Conservation (phyloP, 2,329 filamentous ascomycete genomes). For the Penicillium italicum region DNA sequence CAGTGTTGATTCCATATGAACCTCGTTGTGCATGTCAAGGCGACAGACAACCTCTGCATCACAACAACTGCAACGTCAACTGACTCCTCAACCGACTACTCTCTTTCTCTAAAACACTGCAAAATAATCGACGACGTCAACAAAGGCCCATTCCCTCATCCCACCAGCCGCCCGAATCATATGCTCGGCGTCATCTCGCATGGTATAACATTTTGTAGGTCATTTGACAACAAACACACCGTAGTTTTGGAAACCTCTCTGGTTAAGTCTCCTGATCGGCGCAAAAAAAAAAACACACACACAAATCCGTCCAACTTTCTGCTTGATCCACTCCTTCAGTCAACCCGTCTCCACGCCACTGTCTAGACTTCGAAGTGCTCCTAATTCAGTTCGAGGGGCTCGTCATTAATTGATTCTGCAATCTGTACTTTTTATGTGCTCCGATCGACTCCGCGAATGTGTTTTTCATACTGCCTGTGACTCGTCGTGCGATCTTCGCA, state of each 20-base stretch:
- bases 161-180: slow-evolving; percentile 62
- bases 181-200: slow-evolving; percentile 48
- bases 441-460: slow-evolving; percentile 11
- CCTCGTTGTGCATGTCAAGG: slow-evolving; percentile 72
- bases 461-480: slow-evolving; percentile 11
- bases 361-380: slow-evolving; percentile 9
- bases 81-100: not conserved
- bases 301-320: not conserved
- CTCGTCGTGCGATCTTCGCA: slow-evolving; percentile 5
- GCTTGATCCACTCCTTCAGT: not conserved
- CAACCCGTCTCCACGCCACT: slow-evolving; percentile 4
- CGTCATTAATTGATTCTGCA: slow-evolving; percentile 17
- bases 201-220: slow-evolving; percentile 45
- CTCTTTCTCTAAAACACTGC: slow-evolving; percentile 35
- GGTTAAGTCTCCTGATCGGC: slow-evolving; percentile 34
- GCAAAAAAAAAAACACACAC: not conserved
- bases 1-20: slow-evolving; percentile 29
- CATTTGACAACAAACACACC: slow-evolving; percentile 52
- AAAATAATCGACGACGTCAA: slow-evolving; percentile 72
- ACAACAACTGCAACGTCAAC: slow-evolving; percentile 39
- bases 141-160: slow-evolving; percentile 62
- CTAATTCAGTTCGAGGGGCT: slow-evolving; percentile 22
- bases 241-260: slow-evolving; percentile 52
- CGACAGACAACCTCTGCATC: slow-evolving; percentile 61
- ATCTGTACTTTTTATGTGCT: slow-evolving; percentile 17